Evolutionary conservation across 805 yeast genomes (phyloP), one percentile per base, ranked within the genome.

Genomic region (Brettanomyces sp.): DNA sequence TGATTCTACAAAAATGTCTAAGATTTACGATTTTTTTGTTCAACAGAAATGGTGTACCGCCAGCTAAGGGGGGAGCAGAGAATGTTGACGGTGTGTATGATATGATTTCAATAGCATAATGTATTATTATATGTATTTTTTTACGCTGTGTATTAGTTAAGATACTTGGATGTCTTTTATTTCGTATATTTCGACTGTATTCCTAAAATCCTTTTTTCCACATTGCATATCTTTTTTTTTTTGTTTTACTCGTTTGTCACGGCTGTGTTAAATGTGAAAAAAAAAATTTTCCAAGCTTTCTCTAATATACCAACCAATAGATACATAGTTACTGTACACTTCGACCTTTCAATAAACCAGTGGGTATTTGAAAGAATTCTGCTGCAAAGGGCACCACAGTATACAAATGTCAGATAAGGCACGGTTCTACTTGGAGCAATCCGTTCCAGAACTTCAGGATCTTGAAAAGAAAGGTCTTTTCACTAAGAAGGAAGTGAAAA

Each of bases 381-480:
- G 2, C 11, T 28, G 11, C 11, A 28, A 28, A 28, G 32, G 9
- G 2, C 11, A 6, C 32, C 7, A 28, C 6, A 35, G 8, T n/a
- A 35, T 35, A 35, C 7, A 5, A 13, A 67, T 67, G 72, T 58
- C 70, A 4, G 71, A 67, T 46, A 68, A 66, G 44, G 68, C 66
- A 11, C 69, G 83, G 63, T 76, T 72, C 57, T 74, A 69, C 56
- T 59, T 79, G 55, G 83, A 79, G 60, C 80, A 73, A 68, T 77
- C 89, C 4, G 89, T 90, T 58, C 95, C 96, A 0, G 99, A 93
- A 64, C 73, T 93, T 45, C 91, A 90, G 57, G 99, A 91, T 57
- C 74, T 93, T 33, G 80, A 82, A 48, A 77, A 77, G 47, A 83
- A 86, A 57, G 89, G 89, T 3, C 70, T 93, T 4, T 93, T 93